Evolutionary conservation across 192 early-diverging fungal genomes (phyloP), one percentile per base, ranked within the genome.

Genomic region (Coemansia sp.): DNA sequence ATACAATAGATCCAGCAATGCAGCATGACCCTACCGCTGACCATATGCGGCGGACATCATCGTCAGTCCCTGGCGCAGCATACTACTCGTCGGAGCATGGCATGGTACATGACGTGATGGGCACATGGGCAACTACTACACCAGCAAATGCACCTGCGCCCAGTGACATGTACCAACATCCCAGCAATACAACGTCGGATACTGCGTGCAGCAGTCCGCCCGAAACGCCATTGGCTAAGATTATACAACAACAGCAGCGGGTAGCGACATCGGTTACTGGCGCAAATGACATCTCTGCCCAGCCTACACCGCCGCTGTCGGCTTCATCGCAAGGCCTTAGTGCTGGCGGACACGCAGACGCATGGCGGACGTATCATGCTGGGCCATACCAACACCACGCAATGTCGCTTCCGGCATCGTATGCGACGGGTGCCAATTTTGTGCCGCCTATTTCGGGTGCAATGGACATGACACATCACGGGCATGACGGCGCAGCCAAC

Each of bases 281-380:
- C 44, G 61, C 49, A 23, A 49, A n/a, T 18, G 50, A 41, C 3
- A 54, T 68, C 53, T 49, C 58, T 0, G 58, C 70, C 4, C 76
- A 78, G 50, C 76, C 70, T n/a, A 78, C 76, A 22, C 76, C 76
- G 18, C 70, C 76, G 55, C 76, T 65, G 24, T 73, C 76, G 4
- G 76, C 76, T 3, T 57, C 64, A 22, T 68, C 75, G 34, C 68
- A 77, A 31, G 69, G 69, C 19, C 57, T 74, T 56, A 9, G 34
- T 9, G 10, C 57, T 58, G 52, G 65, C 32, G 8, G 60, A 60
- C 31, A 32, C 22, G 49, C 49, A 22, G 71, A 67, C 27, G 71
- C 64, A 14, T 73, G 71, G 71, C 65, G 71, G 41, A 31, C 65
- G 32, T 73, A 77, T 41, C 49, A 61, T 26, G 32, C 57, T 53